Evolutionary conservation across 2,329 filamentous ascomycete species (phyloP).

Genomic region (Neodidymelliopsis sp.): DNA sequence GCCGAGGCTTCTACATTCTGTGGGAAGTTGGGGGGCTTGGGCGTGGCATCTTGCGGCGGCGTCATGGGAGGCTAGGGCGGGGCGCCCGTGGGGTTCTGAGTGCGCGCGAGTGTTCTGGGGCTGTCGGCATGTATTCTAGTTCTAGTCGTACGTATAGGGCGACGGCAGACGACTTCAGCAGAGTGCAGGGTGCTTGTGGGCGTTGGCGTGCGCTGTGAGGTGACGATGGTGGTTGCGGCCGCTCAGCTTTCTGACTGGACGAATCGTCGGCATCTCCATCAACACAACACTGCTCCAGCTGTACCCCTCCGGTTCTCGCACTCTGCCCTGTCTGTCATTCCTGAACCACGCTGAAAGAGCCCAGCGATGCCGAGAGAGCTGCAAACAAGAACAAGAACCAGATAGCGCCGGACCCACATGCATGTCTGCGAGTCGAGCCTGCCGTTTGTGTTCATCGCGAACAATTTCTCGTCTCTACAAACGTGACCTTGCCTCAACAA

Average conservation of each 20-base stretch:
- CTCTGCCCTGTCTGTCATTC: slow-evolving; percentile 8
- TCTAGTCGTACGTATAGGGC: neutral
- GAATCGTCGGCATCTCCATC: slow-evolving; percentile 38
- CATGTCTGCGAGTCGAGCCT: slow-evolving; percentile 41
- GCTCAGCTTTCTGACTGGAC: slow-evolving; percentile 43
- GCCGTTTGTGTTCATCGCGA: slow-evolving; percentile 38
- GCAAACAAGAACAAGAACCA: slow-evolving; percentile 4
- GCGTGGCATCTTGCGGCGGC: slow-evolving; percentile 50
- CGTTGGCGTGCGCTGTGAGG: slow-evolving; percentile 21
- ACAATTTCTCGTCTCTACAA: slow-evolving; percentile 32
- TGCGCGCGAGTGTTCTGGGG: slow-evolving; percentile 39
- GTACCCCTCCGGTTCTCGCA: slow-evolving; percentile 15
- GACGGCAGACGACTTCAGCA: slow-evolving; percentile 7
- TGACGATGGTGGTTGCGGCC: slow-evolving; percentile 43
- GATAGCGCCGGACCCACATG: slow-evolving; percentile 22
- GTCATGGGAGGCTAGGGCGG: slow-evolving; percentile 50
- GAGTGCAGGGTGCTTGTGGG: slow-evolving; percentile 18
- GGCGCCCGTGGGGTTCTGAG: slow-evolving; percentile 42
- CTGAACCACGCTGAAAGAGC: slow-evolving; percentile 3
- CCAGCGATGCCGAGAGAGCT: slow-evolving; percentile 2
- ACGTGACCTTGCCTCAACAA: slow-evolving; percentile 26
- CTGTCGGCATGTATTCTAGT: slow-evolving; percentile 44
- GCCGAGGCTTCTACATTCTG: slow-evolving; percentile 61
- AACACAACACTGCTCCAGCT: slow-evolving; percentile 19
- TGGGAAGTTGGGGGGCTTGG: slow-evolving; percentile 55